Base-by-base conservation (phyloP, 1,284 basidiomycete species). In the Chondrostereum purpureum region DNA sequence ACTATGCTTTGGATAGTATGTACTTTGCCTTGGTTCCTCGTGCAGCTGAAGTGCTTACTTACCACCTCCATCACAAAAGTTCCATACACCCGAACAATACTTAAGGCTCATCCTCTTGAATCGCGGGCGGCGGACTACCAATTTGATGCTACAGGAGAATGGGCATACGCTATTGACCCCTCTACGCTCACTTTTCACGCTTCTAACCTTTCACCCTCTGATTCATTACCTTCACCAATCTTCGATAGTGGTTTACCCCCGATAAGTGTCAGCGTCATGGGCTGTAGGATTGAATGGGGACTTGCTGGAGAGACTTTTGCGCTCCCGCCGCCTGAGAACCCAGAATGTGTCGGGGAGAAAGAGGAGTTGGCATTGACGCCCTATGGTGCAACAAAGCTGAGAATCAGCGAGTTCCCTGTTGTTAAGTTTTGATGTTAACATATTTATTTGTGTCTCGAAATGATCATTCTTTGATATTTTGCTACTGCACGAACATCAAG, bases 151-250 rank as follows among this genome's bases (percentile, higher is more conserved):
- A 62, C 59, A 2, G 56, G 44, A 8, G 38, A 52, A 3, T 71
- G 68, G 68, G 59, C 67, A 47, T 69, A 61, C 49, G 68, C 67
- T 14, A 66, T 70, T 46, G 66, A 70, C 52, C 61, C 66, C 13
- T 51, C 60, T 6, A 66, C 61, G 34, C 55, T 70, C 27, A 50
- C 43, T 18, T 70, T 70, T 59, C 52, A 65, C 50, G n/a, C n/a
- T n/a, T n/a, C n/a, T n/a, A 58, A 59, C 33, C 52, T 51, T n/a
- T 50, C 58, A 11, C 62, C 63, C 5, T 53, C 52, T 17, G 59
- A 58, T n/a, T 51, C 43, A n/a, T 54, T 69, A n/a, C 68, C 68
- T 31, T 66, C 63, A 16, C 64, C 64, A 4, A 55, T 69, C 12
- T 70, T 66, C 49, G 67, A 69, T 53, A 58, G 60, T 20, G 66